Conservation (phyloP, 805 yeast species). For the Candida namnaoensis region DNA sequence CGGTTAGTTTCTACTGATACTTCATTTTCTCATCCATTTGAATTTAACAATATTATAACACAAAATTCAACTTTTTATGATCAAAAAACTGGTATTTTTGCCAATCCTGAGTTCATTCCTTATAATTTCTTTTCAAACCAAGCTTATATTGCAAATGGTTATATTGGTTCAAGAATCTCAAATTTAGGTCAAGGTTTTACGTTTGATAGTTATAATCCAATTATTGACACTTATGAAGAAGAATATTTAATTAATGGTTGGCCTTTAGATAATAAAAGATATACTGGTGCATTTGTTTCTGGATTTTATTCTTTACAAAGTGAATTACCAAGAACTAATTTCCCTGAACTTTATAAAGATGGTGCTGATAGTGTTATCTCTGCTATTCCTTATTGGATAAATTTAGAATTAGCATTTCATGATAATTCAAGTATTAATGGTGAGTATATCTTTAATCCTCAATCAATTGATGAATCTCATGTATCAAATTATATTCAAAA, state of each 20-base stretch:
- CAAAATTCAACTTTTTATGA: conserved; percentile 29
- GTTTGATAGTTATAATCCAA: conserved; percentile 40
- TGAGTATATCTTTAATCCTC: conserved; percentile 21
- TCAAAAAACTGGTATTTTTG: conserved; percentile 31
- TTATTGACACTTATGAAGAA: conserved; percentile 23
- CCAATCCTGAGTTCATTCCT: conserved; percentile 35
- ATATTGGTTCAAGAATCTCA: conserved; percentile 68
- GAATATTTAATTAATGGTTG: conserved; percentile 50
- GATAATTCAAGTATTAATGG: background rate
- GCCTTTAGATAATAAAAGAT: conserved; percentile 67
- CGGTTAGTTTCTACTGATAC: conserved; percentile 1
- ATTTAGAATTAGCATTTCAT: conserved; percentile 28
- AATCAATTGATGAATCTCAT: conserved; percentile 20
- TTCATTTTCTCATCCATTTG: conserved; percentile 2
- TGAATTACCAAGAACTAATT: conserved; percentile 51
- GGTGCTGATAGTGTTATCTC: conserved; percentile 73
- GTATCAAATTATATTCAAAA: conserved; percentile 54
- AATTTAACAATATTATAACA: background rate
- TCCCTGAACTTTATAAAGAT: conserved; percentile 57
- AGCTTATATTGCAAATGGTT: conserved; percentile 80
- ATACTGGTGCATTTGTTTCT: conserved; percentile 67
- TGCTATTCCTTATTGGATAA: conserved; percentile 75
- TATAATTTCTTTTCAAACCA: conserved; percentile 48
- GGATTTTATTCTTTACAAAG: conserved; percentile 66
- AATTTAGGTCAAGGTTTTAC: conserved; percentile 75